Conservation (phyloP, 495 filamentous ascomycete genomes). For the Daldinia loculata region DNA sequence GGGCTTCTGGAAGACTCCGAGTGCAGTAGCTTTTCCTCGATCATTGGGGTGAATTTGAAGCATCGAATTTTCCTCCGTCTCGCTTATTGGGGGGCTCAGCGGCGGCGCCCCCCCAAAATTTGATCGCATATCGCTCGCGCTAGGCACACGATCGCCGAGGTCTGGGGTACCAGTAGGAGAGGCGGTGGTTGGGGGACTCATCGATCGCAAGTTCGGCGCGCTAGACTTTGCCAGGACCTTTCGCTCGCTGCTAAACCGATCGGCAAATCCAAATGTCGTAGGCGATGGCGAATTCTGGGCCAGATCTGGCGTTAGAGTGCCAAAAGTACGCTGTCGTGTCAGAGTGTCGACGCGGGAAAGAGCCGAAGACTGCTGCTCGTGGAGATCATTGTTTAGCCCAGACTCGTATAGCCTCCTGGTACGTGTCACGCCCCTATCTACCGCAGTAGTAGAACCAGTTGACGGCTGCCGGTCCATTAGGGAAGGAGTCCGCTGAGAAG, state of each 20-base stretch:
- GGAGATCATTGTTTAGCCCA: conserved; percentile 77
- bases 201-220: conserved; percentile 58
- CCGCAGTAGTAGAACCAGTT: conserved; percentile 44
- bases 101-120: conserved; percentile 66
- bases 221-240: conserved; percentile 55
- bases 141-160: conserved; percentile 43
- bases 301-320: conserved; percentile 59
- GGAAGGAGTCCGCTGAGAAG: conserved; percentile 71
- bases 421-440: conserved; percentile 67
- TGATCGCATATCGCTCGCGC: conserved; percentile 50
- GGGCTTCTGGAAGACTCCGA: conserved; percentile 86
- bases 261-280: conserved; percentile 41
- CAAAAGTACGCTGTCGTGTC: conserved; percentile 63
- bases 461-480: conserved; percentile 57
- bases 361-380: conserved; percentile 81
- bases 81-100: conserved; percentile 76
- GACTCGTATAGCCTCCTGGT: conserved; percentile 86
- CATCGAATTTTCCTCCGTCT: conserved; percentile 66
- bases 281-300: conserved; percentile 46
- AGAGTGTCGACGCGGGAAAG: conserved; percentile 82
- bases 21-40: conserved; percentile 82
- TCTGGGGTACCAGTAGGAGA: conserved; percentile 44
- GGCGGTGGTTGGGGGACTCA: conserved; percentile 50
- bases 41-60: conserved; percentile 78
- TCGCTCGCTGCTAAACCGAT: conserved; percentile 48